These are phyloP conservation scores for Naumovozyma castellii DNA, from an alignment of 805 yeast species.

Conservation along the genomic window DNA sequence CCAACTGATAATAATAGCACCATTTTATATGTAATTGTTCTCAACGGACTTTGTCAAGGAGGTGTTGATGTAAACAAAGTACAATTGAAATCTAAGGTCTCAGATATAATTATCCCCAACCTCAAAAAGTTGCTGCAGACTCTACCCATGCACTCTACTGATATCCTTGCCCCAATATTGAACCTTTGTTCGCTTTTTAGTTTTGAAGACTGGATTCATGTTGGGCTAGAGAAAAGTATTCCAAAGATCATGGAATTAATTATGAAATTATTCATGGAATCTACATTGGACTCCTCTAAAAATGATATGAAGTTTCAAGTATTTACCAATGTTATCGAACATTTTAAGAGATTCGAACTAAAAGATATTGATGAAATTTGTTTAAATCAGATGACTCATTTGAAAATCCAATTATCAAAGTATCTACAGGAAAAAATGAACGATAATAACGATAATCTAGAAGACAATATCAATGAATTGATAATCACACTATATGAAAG, in stretches of 20 bases:
- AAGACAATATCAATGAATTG: slow-evolving; percentile 7
- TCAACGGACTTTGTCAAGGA: slow-evolving; percentile 26
- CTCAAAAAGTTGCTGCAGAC: slow-evolving; percentile 15
- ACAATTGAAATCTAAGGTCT: slow-evolving; percentile 16
- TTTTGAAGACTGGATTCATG: slow-evolving; percentile 26
- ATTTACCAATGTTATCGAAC: slow-evolving; percentile 14
- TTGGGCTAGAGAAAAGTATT: slow-evolving; percentile 19
- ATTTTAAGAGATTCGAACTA: slow-evolving; percentile 14
- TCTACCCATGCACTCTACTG: slow-evolving; percentile 17
- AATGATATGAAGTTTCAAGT: slow-evolving; percentile 8
- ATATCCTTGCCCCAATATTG: slow-evolving; percentile 16
- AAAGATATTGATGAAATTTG: slow-evolving; percentile 20
- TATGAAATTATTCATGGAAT: slow-evolving; percentile 16
- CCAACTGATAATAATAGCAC: slow-evolving; percentile 17
- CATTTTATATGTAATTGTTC: slow-evolving; percentile 19
- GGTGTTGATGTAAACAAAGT: slow-evolving; percentile 14
- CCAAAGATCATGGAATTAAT: slow-evolving; percentile 12
- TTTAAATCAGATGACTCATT: slow-evolving; percentile 15
- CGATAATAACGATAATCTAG: slow-evolving; percentile 1
- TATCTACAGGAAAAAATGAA: slow-evolving; percentile 16
- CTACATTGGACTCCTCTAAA: slow-evolving; percentile 8
- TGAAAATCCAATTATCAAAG: slow-evolving; percentile 16
- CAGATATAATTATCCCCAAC: slow-evolving; percentile 19
- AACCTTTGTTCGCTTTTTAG: slow-evolving; percentile 19
- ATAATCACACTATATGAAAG: slow-evolving; percentile 12